phyloP scores from a whole-genome alignment of 129 eudicot species.

The Cynara cardunculus region DNA sequence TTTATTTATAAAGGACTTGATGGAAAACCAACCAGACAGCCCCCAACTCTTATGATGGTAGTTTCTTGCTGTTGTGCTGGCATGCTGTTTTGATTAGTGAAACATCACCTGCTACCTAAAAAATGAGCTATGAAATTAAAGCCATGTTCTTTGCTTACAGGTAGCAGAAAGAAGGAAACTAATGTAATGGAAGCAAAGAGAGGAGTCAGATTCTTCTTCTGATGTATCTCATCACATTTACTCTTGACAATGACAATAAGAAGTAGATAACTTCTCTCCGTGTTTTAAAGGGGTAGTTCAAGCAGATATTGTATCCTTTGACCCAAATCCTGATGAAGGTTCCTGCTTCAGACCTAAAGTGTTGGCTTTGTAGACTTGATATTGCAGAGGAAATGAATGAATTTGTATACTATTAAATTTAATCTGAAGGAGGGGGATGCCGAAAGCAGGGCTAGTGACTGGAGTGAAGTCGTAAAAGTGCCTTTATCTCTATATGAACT shows the following conservation, averaged over 20 bases:
- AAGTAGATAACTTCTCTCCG: background rate
- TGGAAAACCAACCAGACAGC: no score
- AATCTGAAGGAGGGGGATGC: no score
- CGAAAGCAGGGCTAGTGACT: no score
- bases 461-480: no score
- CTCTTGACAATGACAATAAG: background rate
- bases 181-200: background rate
- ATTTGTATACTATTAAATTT: no score
- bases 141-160: background rate
- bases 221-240: background rate
- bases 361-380: constrained; percentile 72
- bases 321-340: no score
- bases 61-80: background rate
- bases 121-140: no score
- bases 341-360: constrained; percentile 44
- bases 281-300: constrained; percentile 49
- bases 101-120: no score
- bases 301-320: constrained; percentile 75
- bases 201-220: constrained; percentile 33
- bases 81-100: background rate
- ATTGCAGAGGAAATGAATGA: constrained; percentile 1
- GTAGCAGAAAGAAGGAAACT: background rate
- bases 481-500: no score
- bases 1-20: no score
- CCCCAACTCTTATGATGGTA: background rate